Conservation (phyloP, 805 yeast species). For the Metschnikowia chrysomelidarum region DNA sequence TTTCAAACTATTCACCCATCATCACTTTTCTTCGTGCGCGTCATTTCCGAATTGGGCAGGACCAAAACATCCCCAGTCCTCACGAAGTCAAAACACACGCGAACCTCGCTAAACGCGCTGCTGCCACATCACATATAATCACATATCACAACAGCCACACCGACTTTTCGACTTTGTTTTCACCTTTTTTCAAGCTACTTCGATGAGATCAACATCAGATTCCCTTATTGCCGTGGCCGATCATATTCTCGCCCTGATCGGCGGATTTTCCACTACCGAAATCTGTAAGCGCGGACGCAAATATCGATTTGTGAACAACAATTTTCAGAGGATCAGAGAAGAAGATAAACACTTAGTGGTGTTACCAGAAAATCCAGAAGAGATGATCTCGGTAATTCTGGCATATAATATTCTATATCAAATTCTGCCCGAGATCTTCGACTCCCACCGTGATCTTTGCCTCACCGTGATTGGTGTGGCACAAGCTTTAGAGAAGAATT, state of each 20-base stretch:
- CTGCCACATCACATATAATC: too few relatives aligned
- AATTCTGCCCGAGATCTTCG: constrained; percentile 32
- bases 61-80: too few relatives aligned
- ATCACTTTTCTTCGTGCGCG: too few relatives aligned
- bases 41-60: too few relatives aligned
- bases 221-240: constrained; percentile 38
- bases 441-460: constrained; percentile 41
- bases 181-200: too few relatives aligned
- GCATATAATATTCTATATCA: constrained; percentile 42
- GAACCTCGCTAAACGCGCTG: too few relatives aligned
- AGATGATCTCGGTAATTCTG: constrained; percentile 38
- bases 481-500: constrained; percentile 44
- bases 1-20: too few relatives aligned
- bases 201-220: constrained; percentile 28
- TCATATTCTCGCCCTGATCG: constrained; percentile 33
- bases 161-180: too few relatives aligned
- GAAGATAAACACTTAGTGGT: constrained; percentile 49
- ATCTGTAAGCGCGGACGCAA: constrained; percentile 46
- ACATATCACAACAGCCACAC: too few relatives aligned
- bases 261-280: constrained; percentile 33
- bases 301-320: constrained; percentile 47
- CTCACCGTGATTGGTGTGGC: constrained; percentile 50
- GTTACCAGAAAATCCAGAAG: constrained; percentile 27
- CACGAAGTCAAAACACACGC: too few relatives aligned
- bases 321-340: constrained; percentile 47